Conservation (phyloP, 192 early-diverging fungal species). For the Umbelopsis ramanniana region DNA sequence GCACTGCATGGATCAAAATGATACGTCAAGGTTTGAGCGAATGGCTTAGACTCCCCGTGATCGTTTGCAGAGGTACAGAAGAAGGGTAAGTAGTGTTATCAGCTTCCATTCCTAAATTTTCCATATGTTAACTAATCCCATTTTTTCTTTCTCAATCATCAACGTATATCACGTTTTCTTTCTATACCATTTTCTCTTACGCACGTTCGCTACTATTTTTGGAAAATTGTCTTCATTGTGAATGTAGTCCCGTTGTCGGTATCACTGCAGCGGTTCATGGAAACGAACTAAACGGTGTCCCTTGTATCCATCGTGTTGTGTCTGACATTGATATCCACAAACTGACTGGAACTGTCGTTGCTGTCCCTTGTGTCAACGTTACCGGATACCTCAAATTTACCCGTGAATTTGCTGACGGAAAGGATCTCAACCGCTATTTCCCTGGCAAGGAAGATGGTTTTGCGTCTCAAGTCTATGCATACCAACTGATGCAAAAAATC, state of each 20-base stretch:
- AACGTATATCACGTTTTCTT: no score
- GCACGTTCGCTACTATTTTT: neutral
- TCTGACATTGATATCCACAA: conserved; percentile 73
- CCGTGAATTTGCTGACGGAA: conserved; percentile 86
- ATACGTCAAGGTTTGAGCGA: conserved; percentile 67
- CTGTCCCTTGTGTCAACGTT: conserved; percentile 88
- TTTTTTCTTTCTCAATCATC: no score
- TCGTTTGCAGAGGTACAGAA: conserved; percentile 40
- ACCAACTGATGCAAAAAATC: conserved; percentile 81
- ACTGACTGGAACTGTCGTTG: conserved; percentile 84
- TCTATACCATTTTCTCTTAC: no score
- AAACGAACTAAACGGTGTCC: conserved; percentile 92
- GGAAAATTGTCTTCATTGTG: neutral
- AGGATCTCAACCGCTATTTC: conserved; percentile 86
- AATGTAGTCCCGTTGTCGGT: conserved; percentile 36
- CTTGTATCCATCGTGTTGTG: conserved; percentile 86
- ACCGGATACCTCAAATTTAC: conserved; percentile 79
- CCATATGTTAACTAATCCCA: neutral
- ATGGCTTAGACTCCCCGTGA: conserved; percentile 53
- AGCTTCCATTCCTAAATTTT: neutral
- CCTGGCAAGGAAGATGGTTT: conserved; percentile 77
- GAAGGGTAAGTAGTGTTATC: conserved; percentile 33
- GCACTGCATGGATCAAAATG: conserved; percentile 75
- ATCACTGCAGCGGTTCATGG: conserved; percentile 88
- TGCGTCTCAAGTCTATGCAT: conserved; percentile 81